phyloP scores from a whole-genome alignment of 164 flowering plant species.

The Annona squamosa region DNA sequence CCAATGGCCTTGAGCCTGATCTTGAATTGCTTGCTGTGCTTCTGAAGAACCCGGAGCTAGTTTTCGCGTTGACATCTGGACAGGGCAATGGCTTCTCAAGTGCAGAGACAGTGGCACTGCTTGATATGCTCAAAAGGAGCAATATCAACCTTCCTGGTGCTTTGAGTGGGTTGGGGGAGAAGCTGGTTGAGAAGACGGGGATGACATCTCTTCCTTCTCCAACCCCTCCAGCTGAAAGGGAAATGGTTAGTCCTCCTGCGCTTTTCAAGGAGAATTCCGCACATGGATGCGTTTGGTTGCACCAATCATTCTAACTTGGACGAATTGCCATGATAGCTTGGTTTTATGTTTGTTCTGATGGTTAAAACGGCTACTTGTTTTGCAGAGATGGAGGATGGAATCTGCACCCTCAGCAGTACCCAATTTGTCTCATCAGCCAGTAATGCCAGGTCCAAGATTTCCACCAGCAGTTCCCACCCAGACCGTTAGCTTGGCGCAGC shows the following conservation, averaged over 20 bases:
- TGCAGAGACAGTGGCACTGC: slow-evolving; percentile 62
- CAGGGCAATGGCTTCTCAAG: slow-evolving; percentile 54
- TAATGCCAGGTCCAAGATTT: slow-evolving; percentile 7
- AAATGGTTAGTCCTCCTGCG: slow-evolving; percentile 60
- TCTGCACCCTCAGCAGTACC: slow-evolving; percentile 2
- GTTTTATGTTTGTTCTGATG: background rate
- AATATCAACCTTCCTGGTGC: slow-evolving; percentile 27
- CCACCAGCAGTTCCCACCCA: slow-evolving; percentile 2
- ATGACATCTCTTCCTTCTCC: slow-evolving; percentile 73
- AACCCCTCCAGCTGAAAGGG: slow-evolving; percentile 64
- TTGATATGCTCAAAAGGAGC: slow-evolving; percentile 69
- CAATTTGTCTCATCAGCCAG: slow-evolving; percentile 28
- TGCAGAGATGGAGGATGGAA: slow-evolving; percentile 60
- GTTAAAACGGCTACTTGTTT: background rate
- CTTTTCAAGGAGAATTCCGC: background rate
- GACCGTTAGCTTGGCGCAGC: slow-evolving; percentile 5
- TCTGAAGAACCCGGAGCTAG: slow-evolving; percentile 84
- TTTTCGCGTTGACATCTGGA: slow-evolving; percentile 83
- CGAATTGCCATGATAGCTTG: background rate
- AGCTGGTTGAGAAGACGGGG: slow-evolving; percentile 18
- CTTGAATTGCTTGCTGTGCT: slow-evolving; percentile 80
- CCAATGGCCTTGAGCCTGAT: slow-evolving; percentile 50
- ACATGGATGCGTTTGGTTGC: background rate
- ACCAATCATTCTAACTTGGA: background rate
- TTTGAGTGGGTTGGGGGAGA: slow-evolving; percentile 23